Evolutionary conservation across 1,284 basidiomycete genomes (phyloP).

Genomic region (Rhizoctonia solani): DNA sequence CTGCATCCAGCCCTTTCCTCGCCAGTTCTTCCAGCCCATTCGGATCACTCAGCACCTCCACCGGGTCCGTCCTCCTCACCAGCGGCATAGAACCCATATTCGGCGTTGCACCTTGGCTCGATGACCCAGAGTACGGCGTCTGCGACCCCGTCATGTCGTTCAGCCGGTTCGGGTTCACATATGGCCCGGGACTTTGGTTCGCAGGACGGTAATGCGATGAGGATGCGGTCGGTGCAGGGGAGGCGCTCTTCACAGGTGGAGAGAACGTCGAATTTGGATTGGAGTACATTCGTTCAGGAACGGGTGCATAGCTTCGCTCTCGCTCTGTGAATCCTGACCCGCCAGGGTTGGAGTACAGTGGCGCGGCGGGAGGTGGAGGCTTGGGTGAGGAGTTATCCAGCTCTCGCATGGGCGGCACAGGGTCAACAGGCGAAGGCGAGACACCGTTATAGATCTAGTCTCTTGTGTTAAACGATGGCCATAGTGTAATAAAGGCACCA

Average conservation of each 20-base stretch:
- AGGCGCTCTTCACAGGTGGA: not conserved
- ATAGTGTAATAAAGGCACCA: not conserved
- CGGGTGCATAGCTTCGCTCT: not conserved
- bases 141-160: conserved; percentile 8
- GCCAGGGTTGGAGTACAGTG: conserved; percentile 13
- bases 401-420: conserved; percentile 1
- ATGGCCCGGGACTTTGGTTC: not conserved
- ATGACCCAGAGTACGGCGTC: not conserved
- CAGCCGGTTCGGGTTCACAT: conserved; percentile 13
- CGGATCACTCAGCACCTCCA: conserved; percentile 16
- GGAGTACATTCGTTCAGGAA: conserved; percentile 4
- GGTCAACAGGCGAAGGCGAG: conserved; percentile 20
- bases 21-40: conserved; percentile 22
- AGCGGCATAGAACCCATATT: not conserved
- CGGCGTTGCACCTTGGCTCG: conserved; percentile 5
- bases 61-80: conserved; percentile 10
- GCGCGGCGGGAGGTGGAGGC: not conserved
- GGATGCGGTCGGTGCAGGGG: not conserved
- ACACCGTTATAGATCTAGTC: conserved; percentile 28
- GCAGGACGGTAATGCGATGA: not conserved
- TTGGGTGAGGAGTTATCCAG: not conserved
- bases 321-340: not conserved
- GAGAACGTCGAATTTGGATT: conserved; percentile 7
- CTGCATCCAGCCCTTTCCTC: conserved; percentile 3
- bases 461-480: not conserved